These are phyloP conservation scores for Lachnellula cervina DNA, from an alignment of 2,329 filamentous ascomycete genomes.

Conservation along the genomic window DNA sequence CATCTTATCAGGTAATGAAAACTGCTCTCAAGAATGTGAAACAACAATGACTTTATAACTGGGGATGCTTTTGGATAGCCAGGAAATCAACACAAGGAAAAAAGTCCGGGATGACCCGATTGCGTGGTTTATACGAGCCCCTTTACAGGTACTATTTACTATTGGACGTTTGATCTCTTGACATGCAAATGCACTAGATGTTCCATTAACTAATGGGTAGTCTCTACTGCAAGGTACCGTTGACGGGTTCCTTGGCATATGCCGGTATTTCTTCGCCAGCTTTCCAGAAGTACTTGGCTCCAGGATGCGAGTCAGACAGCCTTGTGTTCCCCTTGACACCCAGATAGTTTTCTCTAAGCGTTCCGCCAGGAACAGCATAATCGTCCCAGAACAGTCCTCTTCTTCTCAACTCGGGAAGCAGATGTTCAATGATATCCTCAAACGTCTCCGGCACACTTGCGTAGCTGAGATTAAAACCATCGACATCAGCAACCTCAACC, in stretches of 20 bases:
- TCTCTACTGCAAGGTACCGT: not conserved
- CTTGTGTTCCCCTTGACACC: conserved; percentile 44
- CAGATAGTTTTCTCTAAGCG: conserved; percentile 58
- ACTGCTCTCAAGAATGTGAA: too few species aligned
- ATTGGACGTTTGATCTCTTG: too few species aligned
- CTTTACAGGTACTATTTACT: too few species aligned
- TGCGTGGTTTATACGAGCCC: too few species aligned
- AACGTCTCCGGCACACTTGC: conserved; percentile 58
- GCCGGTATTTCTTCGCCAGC: conserved; percentile 19
- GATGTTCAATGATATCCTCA: conserved; percentile 60
- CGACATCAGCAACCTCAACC: conserved; percentile 23
- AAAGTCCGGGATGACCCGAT: too few species aligned
- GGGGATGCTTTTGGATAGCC: too few species aligned
- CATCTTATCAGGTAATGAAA: too few species aligned
- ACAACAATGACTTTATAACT: too few species aligned
- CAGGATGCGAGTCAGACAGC: conserved; percentile 47
- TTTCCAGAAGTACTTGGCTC: conserved; percentile 39
- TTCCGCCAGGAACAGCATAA: conserved; percentile 51
- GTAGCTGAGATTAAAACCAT: conserved; percentile 27
- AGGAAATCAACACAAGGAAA: too few species aligned
- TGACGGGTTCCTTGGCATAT: conserved; percentile 9
- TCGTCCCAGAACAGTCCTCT: conserved; percentile 51
- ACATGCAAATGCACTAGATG: too few species aligned
- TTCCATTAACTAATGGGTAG: not conserved
- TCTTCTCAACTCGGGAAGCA: conserved; percentile 58